A percentile compares a stretch with the other conserved stretches of the same genome.
These are phyloP conservation scores for Lecanosticta acicola DNA, from an alignment of 2,329 filamentous ascomycete species.

Conservation along the genomic window DNA sequence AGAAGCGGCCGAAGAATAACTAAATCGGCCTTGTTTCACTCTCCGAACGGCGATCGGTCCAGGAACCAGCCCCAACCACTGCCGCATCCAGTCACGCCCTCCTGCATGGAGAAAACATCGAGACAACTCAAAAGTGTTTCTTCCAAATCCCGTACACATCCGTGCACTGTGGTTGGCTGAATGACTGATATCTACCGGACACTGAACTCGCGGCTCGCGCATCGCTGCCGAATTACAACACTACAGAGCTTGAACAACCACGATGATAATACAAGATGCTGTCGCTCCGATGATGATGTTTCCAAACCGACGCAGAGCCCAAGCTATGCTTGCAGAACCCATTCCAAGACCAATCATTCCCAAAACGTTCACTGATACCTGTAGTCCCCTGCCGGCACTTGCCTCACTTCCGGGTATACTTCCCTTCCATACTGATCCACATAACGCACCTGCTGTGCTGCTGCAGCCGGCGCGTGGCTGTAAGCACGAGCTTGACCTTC, in stretches of 20 bases:
- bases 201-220: too few species aligned
- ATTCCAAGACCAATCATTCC: conserved; percentile 1
- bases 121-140: too few species aligned
- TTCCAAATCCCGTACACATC: too few species aligned
- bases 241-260: too few species aligned
- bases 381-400: conserved; percentile 21
- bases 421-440: conserved; percentile 38
- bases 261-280: background rate
- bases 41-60: background rate
- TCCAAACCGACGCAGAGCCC: background rate
- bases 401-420: conserved; percentile 26
- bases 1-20: background rate
- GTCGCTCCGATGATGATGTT: background rate
- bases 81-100: background rate
- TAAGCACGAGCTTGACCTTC: conserved; percentile 17
- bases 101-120: background rate
- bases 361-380: conserved; percentile 20
- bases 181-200: too few species aligned
- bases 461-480: conserved; percentile 16
- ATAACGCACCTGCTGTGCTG: conserved; percentile 31
- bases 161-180: too few species aligned
- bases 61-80: background rate
- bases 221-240: too few species aligned
- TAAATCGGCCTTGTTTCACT: background rate
- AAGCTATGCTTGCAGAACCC: conserved; percentile 5